A percentile compares a stretch with the other conserved stretches of the same genome.
Conservation (phyloP, 768 basidiomycete genomes). For the Filobasidium wieringae region DNA sequence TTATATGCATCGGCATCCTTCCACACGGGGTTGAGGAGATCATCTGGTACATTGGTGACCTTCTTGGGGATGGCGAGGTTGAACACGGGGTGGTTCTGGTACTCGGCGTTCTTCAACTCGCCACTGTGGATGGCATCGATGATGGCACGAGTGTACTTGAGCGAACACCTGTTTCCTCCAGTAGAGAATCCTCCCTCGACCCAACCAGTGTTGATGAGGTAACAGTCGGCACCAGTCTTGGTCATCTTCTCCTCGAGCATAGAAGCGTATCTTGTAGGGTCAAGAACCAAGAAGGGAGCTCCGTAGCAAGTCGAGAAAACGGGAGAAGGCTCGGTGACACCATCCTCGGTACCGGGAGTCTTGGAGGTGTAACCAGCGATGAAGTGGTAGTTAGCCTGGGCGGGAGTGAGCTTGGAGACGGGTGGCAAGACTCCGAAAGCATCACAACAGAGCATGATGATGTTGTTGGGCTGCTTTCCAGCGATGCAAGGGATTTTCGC, state of each 20-base stretch:
- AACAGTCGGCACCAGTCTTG: constrained; percentile 78
- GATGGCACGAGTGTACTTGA: constrained; percentile 89
- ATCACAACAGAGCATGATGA: constrained; percentile 74
- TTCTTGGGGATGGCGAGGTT: constrained; percentile 69
- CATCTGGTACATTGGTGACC: constrained; percentile 76
- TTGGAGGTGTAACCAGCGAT: constrained; percentile 83
- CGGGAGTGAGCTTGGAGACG: constrained; percentile 77
- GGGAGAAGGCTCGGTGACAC: constrained; percentile 92
- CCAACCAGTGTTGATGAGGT: constrained; percentile 90
- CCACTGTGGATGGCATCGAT: constrained; percentile 96
- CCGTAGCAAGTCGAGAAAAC: constrained; percentile 99
- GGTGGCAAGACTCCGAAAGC: constrained; percentile 97
- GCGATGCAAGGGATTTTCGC: constrained; percentile 87
- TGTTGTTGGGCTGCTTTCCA: constrained; percentile 57
- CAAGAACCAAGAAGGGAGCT: constrained; percentile 97
- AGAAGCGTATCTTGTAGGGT: constrained; percentile 86
- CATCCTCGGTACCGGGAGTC: constrained; percentile 98
- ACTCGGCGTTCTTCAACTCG: constrained; percentile 73
- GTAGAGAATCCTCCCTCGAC: constrained; percentile 84
- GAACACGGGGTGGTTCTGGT: constrained; percentile 69
- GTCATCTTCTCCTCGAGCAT: constrained; percentile 95
- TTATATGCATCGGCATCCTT: constrained; percentile 76
- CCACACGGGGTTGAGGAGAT: constrained; percentile 93
- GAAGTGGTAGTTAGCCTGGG: constrained; percentile 97
- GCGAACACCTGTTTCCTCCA: constrained; percentile 79